Evolutionary conservation across 148 eudicot genomes (phyloP), one percentile per base, ranked within the genome.

Genomic region (Silene conica): DNA sequence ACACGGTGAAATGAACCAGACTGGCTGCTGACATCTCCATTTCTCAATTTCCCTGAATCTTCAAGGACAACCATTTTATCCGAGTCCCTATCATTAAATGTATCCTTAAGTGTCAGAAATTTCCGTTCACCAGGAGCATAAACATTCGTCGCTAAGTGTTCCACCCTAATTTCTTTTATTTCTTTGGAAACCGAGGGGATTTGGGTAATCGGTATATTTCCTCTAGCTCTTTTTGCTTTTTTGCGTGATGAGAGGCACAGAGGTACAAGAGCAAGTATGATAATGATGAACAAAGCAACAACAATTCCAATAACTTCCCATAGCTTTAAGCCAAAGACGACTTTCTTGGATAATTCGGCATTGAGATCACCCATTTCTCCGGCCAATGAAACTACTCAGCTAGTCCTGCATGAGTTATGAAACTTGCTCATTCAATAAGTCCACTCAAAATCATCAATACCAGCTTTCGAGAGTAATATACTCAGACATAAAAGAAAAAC

Each of bases 151-250:
- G 89, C 62, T 55, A 80, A 69, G 68, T 84, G 92, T 64, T 84
- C 86, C 45, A 85, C 76, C 65, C 81, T 77, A 19, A 88, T 86
- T 79, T 88, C 92, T 73, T 85, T 86, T 45, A 88, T 88, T 80
- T 88, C 92, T 72, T 88, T 88, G 7, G 85, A 86, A 78, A 83
- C 72, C 45, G 83, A 63, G 54, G 89, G 92, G 60, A 85, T 86
- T 82, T 86, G 89, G 74, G 76, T 81, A 16, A 83, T 65, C 1
- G 89, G 92, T 57, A 81, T 54, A 11, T 74, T 82, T 55, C 81
- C 81, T 12, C 66, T 74, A 45, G 76, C 28, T 74, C 78, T 81
- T 76, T 72, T 86, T 3, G 88, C 83, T 68, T 83, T 88, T 84
- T 83, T 88, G 10, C 86, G 83, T 18, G 87, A 81, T 22, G 89